Conservation (phyloP, 2,329 filamentous ascomycete species). For the Rutstroemia sp. region DNA sequence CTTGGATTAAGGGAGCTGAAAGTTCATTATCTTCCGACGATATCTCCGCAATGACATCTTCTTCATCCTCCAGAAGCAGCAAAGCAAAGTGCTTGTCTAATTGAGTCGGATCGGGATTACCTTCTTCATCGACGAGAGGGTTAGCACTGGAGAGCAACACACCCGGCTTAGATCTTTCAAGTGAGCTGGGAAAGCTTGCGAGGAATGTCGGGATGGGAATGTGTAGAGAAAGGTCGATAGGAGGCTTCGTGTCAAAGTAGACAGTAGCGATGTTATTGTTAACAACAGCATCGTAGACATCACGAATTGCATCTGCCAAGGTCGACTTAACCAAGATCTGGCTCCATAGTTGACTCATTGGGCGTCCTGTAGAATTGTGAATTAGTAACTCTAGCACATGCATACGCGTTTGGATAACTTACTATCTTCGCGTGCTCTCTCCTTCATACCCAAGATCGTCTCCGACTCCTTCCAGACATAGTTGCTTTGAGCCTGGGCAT, state of each 20-base stretch:
- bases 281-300: constrained; percentile 74
- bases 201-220: constrained; percentile 63
- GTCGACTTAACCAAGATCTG: constrained; percentile 67
- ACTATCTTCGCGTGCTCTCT: constrained; percentile 66
- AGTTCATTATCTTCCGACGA: constrained; percentile 70
- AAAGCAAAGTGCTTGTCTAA: constrained; percentile 83
- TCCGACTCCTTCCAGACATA: constrained; percentile 92
- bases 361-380: constrained; percentile 27
- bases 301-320: constrained; percentile 73
- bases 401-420: constrained; percentile 17
- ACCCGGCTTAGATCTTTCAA: constrained; percentile 63
- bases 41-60: constrained; percentile 64
- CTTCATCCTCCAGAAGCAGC: constrained; percentile 76
- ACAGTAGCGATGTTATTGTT: constrained; percentile 81
- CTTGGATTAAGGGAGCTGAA: constrained; percentile 71
- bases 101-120: constrained; percentile 55
- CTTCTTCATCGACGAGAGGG: constrained; percentile 62
- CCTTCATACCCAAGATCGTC: constrained; percentile 70
- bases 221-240: constrained; percentile 55
- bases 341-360: constrained; percentile 59
- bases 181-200: constrained; percentile 59
- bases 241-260: constrained; percentile 55
- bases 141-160: constrained; percentile 86
- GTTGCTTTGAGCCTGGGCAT: constrained; percentile 80
- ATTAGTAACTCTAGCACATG: not conserved